Evolutionary conservation across 2,329 filamentous ascomycete genomes (phyloP), one percentile per base, ranked within the genome.

Genomic region (Phoma herbarum): DNA sequence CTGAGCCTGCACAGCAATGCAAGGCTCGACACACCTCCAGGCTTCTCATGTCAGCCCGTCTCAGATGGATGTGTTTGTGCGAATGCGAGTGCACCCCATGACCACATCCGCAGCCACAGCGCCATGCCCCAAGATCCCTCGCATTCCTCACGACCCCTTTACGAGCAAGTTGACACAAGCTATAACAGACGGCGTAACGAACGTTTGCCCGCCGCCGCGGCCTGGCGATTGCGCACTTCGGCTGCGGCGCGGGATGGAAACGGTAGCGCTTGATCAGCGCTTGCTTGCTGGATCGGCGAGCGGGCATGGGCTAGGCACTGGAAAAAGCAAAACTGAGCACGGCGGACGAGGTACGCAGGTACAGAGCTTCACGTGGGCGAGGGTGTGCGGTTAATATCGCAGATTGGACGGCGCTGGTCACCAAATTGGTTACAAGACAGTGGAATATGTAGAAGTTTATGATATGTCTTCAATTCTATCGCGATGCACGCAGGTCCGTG

Each of bases 151-250:
- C 23, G 39, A 35, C 33, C 31, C 29, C 14, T 10, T 16, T 26
- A 18, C 37, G 44, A 29, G 31, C n/a, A n/a, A n/a, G n/a, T n/a
- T n/a, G n/a, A n/a, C 37, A n/a, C 16, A 8, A 9, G 35, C 49
- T 50, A 41, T 53, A 58, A 2, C 25, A 39, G 20, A n/a, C 2
- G 20, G 41, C 10, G 16, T 59, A 51, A 50, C 45, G 33, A 47
- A 31, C 56, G 45, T 54, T 59, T 59, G 45, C 45, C 56, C 50
- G 41, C 45, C 50, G 31, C 46, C 51, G 50, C 50, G 25, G 41
- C 31, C 31, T 16, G 16, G 16, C 50, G 33, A 45, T 33, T 33
- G 25, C n/a, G 22, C 46, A 22, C 22, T 11, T n/a, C 3, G 35
- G 35, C 35, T 22, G 33, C 47, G 18, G 48, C 26, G 33, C 41